Evolutionary conservation across 2,329 filamentous ascomycete species (phyloP), one percentile per base, ranked within the genome.

Genomic region (Talaromyces islandicus): DNA sequence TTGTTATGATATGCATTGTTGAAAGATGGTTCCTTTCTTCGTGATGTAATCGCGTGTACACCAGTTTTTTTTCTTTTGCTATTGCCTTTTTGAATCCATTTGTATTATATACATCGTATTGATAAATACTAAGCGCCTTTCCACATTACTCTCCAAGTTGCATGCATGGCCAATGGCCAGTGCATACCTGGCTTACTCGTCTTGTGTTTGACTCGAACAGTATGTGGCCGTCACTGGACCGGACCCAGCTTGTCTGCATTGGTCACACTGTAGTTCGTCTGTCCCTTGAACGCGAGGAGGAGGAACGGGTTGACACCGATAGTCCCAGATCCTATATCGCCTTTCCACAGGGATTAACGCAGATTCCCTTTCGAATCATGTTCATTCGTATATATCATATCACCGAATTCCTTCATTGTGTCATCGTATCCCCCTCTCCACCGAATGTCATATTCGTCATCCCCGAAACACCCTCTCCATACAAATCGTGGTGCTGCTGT

Each of bases 391-490:
- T 56, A 63, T 63, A 52, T 63, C 2, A 60, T 60, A 51, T 67
- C 54, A 52, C 53, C 62, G 55, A 67, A 66, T 46, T 64, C 66
- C 25, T 46, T 55, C 48, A 52, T 29, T 27, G 25, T 27, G 46
- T 27, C 25, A 52, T 52, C 5, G 48, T n/a, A 66, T 61, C 56
- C 56, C 66, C 56, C 12, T 58, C 46, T 11, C 51, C 50, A 66
- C 65, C 63, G 67, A 64, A 65, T 65, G 56, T 62, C 59, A 30
- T 57, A 41, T 12, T 38, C 56, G 48, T 48, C 52, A 54, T 55
- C 7, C 50, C 52, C 32, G 43, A 60, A 50, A 43, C 55, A 1
- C 30, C 57, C 11, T 54, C 48, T 19, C 3, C 9, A 54, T 58
- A 21, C 29, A 35, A 19, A 14, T 51, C 19, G 6, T 46, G 30